phyloP scores from a whole-genome alignment of 805 yeast genomes.

The Kuraishia hungarica region DNA sequence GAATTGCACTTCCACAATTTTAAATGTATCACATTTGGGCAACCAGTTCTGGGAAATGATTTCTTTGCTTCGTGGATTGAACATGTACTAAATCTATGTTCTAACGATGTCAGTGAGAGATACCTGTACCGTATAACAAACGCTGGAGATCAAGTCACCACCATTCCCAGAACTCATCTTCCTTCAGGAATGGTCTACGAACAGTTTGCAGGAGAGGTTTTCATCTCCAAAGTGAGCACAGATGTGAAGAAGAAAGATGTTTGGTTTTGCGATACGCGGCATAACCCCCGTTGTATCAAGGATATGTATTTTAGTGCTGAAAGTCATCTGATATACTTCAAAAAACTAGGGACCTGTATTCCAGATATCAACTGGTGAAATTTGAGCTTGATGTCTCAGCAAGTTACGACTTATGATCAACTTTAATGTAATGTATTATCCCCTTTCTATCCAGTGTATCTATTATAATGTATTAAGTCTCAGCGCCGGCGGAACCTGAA shows the following conservation, averaged over 20 bases:
- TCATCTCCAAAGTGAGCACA: slow-evolving; percentile 10
- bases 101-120: slow-evolving; percentile 3
- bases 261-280: slow-evolving; percentile 5
- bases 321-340: slow-evolving; percentile 10
- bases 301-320: slow-evolving; percentile 5
- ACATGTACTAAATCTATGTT: neutral
- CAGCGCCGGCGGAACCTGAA: slow-evolving; percentile 18
- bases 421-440: neutral
- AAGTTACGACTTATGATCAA: neutral
- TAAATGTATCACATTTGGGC: slow-evolving; percentile 31
- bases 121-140: slow-evolving; percentile 19
- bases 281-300: slow-evolving; percentile 8
- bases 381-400: neutral
- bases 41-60: slow-evolving; percentile 32
- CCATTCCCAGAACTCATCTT: slow-evolving; percentile 6
- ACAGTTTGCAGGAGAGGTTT: slow-evolving; percentile 15
- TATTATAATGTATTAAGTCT: neutral
- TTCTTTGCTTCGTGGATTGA: slow-evolving; percentile 30
- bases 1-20: slow-evolving; percentile 23
- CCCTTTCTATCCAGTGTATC: neutral
- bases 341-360: slow-evolving; percentile 8
- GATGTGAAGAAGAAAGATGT: slow-evolving; percentile 5
- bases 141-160: slow-evolving; percentile 19
- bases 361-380: neutral
- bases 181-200: slow-evolving; percentile 8